These are phyloP conservation scores for Oryza glumipatula DNA, from an alignment of 176 grass and related monocot species.

Conservation along the genomic window DNA sequence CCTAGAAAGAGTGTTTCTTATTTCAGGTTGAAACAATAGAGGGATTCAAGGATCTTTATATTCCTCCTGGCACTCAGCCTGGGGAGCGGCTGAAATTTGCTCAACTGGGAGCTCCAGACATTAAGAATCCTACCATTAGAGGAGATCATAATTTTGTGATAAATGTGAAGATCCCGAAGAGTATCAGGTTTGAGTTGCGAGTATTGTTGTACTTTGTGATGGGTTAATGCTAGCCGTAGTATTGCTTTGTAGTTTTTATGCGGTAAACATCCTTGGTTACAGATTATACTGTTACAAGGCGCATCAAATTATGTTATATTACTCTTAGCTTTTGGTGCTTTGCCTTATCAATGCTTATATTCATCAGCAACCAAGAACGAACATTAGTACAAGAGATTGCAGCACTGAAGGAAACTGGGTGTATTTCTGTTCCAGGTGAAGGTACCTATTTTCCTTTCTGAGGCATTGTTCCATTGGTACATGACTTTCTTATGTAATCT, in stretches of 20 bases:
- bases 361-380: conserved; percentile 57
- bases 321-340: conserved; percentile 5
- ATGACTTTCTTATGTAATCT: not conserved
- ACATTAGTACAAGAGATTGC: conserved; percentile 62
- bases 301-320: not conserved
- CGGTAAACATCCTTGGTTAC: conserved; percentile 3
- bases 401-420: conserved; percentile 43
- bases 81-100: conserved; percentile 69
- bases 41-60: conserved; percentile 72
- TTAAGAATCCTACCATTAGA: conserved; percentile 63
- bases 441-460: conserved; percentile 20
- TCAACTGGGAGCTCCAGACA: conserved; percentile 70
- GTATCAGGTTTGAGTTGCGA: conserved; percentile 66
- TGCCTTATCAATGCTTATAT: conserved; percentile 10
- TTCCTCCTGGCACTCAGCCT: conserved; percentile 87
- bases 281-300: not conserved
- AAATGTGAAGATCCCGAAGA: conserved; percentile 75
- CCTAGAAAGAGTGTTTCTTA: conserved; percentile 22
- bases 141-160: conserved; percentile 85
- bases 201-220: not conserved
- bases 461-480: not conserved
- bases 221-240: not conserved
- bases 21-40: conserved; percentile 89
- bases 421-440: conserved; percentile 49
- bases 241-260: not conserved